Base-by-base conservation (phyloP, 1,284 basidiomycete genomes). In the Fistulinella cinereoalba region DNA sequence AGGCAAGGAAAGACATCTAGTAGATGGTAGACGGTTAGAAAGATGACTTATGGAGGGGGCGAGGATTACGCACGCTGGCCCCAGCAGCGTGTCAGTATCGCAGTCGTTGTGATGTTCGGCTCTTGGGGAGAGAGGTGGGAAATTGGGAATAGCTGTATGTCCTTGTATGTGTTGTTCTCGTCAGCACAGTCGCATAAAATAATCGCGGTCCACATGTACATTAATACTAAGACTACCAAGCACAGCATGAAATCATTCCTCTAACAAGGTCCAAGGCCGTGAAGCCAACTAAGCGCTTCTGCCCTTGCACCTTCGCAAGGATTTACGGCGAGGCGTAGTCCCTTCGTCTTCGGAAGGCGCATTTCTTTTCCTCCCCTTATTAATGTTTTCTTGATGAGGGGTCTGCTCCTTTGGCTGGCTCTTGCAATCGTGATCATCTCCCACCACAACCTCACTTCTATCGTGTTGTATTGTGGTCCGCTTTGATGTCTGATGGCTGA, bases 401-500 rank as follows among this genome's bases (percentile, higher is more conserved):
- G 23, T 80, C 80, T 64, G 83, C 88, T 15, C 79, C 81, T 37
- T 75, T 76, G 55, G 83, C 69, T 76, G 83, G 67, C 1, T 88
- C 81, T 60, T 62, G 71, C 19, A 89, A 83, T 83, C 68, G 10
- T 82, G 19, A 4, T 18, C 15, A 0, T 16, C 16, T 12, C 39
- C n/a, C n/a, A n/a, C n/a, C n/a, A n/a, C n/a, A 33, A 92, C 82
- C 92, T 92, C 85, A 27, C 11, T 6, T 11, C 25, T 12, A 31
- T 83, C 85, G 67, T 94, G 31, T 16, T 23, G 32, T 13, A 21
- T 89, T 81, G 80, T 67, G 89, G 10, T 82, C 29, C 84, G 93
- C 80, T 91, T 91, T 84, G 81, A 83, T 11, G 68, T 88, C 49
- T 84, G 87, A 1, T 65, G 94, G 27, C n/a, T 36, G 10, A 40